Conservation (phyloP, 73 alveolate species). For the Diophrys appendiculata region DNA sequence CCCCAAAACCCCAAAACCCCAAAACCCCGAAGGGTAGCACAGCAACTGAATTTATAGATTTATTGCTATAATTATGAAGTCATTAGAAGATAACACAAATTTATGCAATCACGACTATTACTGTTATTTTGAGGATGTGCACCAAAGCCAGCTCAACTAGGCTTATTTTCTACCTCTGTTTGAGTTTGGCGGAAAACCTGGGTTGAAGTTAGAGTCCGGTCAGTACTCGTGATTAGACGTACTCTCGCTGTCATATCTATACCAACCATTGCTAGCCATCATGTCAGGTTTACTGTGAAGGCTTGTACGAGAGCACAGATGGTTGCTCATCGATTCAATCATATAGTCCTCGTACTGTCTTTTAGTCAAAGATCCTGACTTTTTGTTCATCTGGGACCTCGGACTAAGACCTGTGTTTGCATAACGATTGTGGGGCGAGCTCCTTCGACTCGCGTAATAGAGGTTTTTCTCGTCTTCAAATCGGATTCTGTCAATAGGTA, state of each 20-base stretch:
- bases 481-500: slow-evolving; percentile 5
- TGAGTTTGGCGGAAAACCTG: too few species aligned
- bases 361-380: slow-evolving; percentile 16
- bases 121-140: too few species aligned
- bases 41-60: too few species aligned
- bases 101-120: too few species aligned
- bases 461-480: slow-evolving; percentile 14
- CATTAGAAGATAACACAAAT: too few species aligned
- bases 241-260: slow-evolving; percentile 13
- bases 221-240: slow-evolving; percentile 8
- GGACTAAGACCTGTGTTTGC: slow-evolving; percentile 11
- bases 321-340: neutral
- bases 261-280: neutral
- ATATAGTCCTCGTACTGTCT: neutral
- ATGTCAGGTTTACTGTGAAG: neutral
- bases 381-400: slow-evolving; percentile 9
- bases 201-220: too few species aligned
- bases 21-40: too few species aligned
- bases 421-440: slow-evolving; percentile 13
- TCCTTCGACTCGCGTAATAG: slow-evolving; percentile 9
- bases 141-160: too few species aligned
- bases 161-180: too few species aligned
- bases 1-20: too few species aligned
- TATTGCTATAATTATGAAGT: too few species aligned
- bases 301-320: slow-evolving; percentile 26